A percentile compares a stretch with the other conserved stretches of the same genome.
These are phyloP conservation scores for Aureobasidium zeae DNA, from an alignment of 2,329 filamentous ascomycete genomes.

Conservation along the genomic window DNA sequence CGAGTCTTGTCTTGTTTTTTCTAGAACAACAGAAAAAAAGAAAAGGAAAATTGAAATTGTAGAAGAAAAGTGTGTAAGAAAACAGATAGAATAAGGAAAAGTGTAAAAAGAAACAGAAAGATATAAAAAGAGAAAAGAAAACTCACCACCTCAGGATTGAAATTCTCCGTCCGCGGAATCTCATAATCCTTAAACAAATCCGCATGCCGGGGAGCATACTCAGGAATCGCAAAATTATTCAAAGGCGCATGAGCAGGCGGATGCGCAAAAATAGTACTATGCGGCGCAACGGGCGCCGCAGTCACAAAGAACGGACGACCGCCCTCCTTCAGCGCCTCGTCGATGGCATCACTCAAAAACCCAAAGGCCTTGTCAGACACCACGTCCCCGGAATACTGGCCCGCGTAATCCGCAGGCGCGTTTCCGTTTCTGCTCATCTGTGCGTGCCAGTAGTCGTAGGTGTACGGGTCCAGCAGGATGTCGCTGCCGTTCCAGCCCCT, in stretches of 20 bases:
- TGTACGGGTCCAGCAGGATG: conserved; percentile 50
- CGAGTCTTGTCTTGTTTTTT: no score
- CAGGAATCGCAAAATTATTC: conserved; percentile 28
- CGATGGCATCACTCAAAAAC: conserved; percentile 40
- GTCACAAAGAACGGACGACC: conserved; percentile 26
- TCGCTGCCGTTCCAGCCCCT: conserved; percentile 49
- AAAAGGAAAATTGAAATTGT: no score
- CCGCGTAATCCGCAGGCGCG: conserved; percentile 46
- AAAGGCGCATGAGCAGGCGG: conserved; percentile 1
- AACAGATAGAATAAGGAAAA: no score
- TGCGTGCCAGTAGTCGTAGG: conserved; percentile 58
- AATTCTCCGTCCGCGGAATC: conserved; percentile 49
- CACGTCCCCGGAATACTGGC: conserved; percentile 50
- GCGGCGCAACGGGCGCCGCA: conserved; percentile 26
- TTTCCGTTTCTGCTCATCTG: conserved; percentile 52
- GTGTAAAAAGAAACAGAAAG: no score
- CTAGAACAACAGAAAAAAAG: no score
- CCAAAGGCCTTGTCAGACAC: conserved; percentile 50
- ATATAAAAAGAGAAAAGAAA: no score
- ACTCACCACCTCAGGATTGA: conserved; percentile 21
- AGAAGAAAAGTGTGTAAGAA: no score
- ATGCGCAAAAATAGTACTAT: conserved; percentile 20
- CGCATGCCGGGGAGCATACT: conserved; percentile 44
- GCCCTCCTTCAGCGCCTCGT: no score
- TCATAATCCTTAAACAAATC: conserved; percentile 47